phyloP scores from a whole-genome alignment of 2,329 filamentous ascomycete species.

The Arthrinium phaeospermum region DNA sequence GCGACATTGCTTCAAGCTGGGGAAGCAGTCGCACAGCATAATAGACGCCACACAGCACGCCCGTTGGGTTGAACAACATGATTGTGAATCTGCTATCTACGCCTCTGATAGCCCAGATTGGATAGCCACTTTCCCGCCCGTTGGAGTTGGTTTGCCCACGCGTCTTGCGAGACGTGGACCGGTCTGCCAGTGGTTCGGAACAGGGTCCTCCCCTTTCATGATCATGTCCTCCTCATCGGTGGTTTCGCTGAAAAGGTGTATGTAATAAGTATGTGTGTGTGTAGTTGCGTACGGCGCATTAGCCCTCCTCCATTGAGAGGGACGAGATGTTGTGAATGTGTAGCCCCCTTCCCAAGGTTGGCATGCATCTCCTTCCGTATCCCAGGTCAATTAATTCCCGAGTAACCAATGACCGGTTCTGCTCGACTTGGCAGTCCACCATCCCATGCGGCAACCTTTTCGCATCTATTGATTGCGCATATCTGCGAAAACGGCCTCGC shows the following conservation, averaged over 20 bases:
- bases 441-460: background rate
- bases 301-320: background rate
- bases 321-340: background rate
- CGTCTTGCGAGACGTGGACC: background rate
- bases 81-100: background rate
- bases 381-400: constrained; percentile 15
- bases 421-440: background rate
- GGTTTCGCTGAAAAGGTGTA: background rate
- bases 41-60: constrained; percentile 2
- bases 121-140: background rate
- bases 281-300: background rate
- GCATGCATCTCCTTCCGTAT: constrained; percentile 2
- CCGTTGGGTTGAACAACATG: background rate
- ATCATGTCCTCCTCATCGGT: background rate
- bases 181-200: background rate
- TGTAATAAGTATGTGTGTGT: background rate
- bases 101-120: background rate
- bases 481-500: background rate
- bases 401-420: background rate
- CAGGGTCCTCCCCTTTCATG: background rate
- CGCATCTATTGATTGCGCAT: background rate
- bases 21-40: constrained; percentile 1
- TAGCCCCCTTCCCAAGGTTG: background rate
- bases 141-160: background rate
- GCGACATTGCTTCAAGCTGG: background rate